Evolutionary conservation across 768 basidiomycete genomes (phyloP).

Genomic region (Dentipellis sp.): DNA sequence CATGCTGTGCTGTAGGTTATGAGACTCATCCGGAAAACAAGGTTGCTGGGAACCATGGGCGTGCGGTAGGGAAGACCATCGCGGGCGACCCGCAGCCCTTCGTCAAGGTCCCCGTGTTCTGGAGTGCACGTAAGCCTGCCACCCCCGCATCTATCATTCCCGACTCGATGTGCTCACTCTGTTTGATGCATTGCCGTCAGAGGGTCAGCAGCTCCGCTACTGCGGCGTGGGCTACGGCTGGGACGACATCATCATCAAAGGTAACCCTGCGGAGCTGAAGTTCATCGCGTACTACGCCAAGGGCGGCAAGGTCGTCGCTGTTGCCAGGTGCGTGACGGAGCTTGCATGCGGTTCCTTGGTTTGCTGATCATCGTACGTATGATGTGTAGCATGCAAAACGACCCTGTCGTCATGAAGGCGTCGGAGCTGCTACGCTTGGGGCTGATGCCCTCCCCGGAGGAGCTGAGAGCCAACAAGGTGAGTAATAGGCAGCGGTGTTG

Average conservation of each 20-base stretch:
- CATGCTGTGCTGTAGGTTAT: background rate
- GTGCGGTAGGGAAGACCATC: conserved; percentile 75
- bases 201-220: conserved; percentile 84
- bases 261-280: conserved; percentile 72
- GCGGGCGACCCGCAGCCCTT: conserved; percentile 47
- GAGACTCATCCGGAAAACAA: conserved; percentile 16
- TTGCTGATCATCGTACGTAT: background rate
- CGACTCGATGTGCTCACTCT: background rate
- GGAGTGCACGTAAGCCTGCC: conserved; percentile 66
- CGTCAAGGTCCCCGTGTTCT: conserved; percentile 77
- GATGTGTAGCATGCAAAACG: conserved; percentile 59
- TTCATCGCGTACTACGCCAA: conserved; percentile 78
- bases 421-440: conserved; percentile 71
- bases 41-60: conserved; percentile 83
- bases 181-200: conserved; percentile 23
- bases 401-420: conserved; percentile 71
- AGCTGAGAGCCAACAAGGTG: conserved; percentile 70
- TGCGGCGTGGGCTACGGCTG: conserved; percentile 62
- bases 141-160: background rate
- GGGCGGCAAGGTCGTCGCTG: conserved; percentile 52
- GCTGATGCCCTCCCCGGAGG: conserved; percentile 70
- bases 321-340: conserved; percentile 39
- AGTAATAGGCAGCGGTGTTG: background rate
- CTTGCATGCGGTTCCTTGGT: background rate
- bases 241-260: conserved; percentile 74